Evolutionary conservation across 75 land plant species (phyloP), one percentile per base, ranked within the genome.

Genomic region (Adiantum capillusveneris): DNA sequence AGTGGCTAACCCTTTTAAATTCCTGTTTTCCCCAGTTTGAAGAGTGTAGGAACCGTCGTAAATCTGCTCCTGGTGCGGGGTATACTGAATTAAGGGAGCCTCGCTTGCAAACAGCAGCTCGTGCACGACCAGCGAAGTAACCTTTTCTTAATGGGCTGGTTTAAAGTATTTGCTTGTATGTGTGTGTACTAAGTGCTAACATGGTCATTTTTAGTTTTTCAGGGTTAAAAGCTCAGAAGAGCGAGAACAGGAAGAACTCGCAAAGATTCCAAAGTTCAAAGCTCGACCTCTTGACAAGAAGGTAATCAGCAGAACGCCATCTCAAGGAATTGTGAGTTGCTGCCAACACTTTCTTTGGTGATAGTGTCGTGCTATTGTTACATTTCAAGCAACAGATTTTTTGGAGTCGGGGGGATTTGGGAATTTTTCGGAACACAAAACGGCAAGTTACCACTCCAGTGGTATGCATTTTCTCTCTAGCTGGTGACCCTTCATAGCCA

Each of bases 221-320:
- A 84, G 88, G 59, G 76, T 82, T 0, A 95, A 90, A 63, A 90
- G 86, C 63, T 68, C 79, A 9, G 67, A 70, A 27, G 99, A 95
- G 59, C 51, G 84, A 57, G 88, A 90, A 69, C 68, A 60, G 27
- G 99, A 95, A 65, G 90, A 84, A 64, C 87, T 95, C n/a, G 83
- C 78, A 49, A 90, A 84, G 49, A 44, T 78, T 29, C 99, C 86
- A 6, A 79, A 79, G 53, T 95, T 94, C 60, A 95, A 95, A 81
- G 99, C 99, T 5, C 78, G 83, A 57, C 99, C 92, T n/a, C 63
- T 95, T 6, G 84, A 95, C 56, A 95, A 78, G 53, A 86, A 79
- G 84, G 99, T 90, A 60, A 25, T 26, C 11, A 0, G 51, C 19
- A 7, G 46, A 50, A n/a, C n/a, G n/a, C n/a, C n/a, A n/a, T n/a